These are phyloP conservation scores for Casuarina equisetifolia DNA, from an alignment of 306 rosid genomes.

Conservation along the genomic window DNA sequence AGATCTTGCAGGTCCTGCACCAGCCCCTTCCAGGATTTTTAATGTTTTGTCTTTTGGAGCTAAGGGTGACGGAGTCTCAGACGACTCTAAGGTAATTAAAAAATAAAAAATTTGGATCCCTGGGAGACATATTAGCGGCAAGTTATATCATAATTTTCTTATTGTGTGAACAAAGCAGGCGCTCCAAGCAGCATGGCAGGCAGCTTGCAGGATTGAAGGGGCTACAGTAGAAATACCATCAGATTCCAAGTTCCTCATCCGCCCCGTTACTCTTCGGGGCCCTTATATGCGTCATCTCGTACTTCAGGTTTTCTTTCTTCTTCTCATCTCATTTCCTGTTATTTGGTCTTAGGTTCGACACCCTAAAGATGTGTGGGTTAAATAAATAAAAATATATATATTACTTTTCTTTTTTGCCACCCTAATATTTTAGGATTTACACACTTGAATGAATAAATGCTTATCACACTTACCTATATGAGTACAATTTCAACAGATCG, in stretches of 20 bases:
- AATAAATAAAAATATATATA: neutral
- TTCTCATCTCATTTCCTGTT: neutral
- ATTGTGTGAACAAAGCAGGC: conserved; percentile 51
- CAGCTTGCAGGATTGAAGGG: conserved; percentile 69
- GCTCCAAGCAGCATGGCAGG: conserved; percentile 72
- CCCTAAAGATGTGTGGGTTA: neutral
- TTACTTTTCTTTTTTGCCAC: neutral
- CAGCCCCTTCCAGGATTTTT: conserved; percentile 48
- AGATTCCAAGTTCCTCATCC: conserved; percentile 55
- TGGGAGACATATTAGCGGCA: neutral
- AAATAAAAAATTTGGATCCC: neutral
- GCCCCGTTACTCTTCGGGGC: conserved; percentile 73
- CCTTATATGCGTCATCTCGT: conserved; percentile 77
- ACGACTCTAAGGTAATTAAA: conserved; percentile 69
- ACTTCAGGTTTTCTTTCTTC: conserved; percentile 62
- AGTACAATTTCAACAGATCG: conserved; percentile 56
- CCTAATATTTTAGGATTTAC: neutral
- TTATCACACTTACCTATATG: conserved; percentile 4
- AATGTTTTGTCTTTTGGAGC: conserved; percentile 74
- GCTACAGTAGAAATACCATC: conserved; percentile 74
- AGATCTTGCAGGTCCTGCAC: conserved; percentile 38
- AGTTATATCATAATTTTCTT: conserved; percentile 6
- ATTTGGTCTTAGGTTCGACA: neutral
- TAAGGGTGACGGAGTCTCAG: conserved; percentile 73
- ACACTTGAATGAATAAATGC: conserved; percentile 11